Conservation (phyloP, 208 protist species). For the Willaertia magna region DNA sequence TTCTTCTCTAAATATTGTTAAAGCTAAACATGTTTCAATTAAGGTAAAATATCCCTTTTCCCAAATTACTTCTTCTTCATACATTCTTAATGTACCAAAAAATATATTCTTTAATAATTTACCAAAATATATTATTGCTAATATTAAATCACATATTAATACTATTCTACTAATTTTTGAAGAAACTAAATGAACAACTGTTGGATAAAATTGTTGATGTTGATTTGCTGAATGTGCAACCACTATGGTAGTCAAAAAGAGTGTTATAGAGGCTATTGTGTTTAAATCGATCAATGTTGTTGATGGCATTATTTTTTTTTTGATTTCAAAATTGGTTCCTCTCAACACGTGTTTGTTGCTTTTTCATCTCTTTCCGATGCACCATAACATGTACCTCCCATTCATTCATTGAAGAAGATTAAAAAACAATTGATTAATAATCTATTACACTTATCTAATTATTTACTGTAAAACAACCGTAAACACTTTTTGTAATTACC, state of each 20-base stretch:
- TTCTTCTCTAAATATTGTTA: conserved; percentile 1
- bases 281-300: neutral
- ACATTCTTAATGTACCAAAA: neutral
- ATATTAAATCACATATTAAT: neutral
- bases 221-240: neutral
- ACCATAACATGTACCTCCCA: no score
- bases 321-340: no score
- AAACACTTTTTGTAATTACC: no score
- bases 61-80: neutral
- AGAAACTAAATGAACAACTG: neutral
- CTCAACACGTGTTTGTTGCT: no score
- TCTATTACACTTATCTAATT: no score
- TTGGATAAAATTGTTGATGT: neutral
- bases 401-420: no score
- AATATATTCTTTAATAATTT: neutral
- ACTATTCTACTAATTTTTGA: neutral
- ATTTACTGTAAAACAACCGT: no score
- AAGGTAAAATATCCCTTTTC: conserved; percentile 3
- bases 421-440: no score
- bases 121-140: neutral
- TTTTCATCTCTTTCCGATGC: no score
- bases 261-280: neutral
- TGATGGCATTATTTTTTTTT: neutral
- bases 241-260: neutral
- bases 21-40: conserved; percentile 10